Evolutionary conservation across 1,284 basidiomycete genomes (phyloP).

Genomic region (Ustilago tritici): DNA sequence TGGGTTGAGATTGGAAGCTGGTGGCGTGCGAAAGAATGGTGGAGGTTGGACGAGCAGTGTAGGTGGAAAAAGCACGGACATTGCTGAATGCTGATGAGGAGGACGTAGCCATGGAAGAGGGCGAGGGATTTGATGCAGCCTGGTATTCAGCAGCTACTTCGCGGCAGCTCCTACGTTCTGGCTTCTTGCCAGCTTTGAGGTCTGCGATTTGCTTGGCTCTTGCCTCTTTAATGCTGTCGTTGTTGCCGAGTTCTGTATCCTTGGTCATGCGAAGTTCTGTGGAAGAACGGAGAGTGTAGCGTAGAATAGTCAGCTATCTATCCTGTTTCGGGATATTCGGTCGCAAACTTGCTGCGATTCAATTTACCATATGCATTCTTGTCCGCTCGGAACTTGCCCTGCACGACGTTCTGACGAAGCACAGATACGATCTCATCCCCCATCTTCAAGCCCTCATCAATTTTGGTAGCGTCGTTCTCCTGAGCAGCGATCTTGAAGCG

Average conservation of each 20-base stretch:
- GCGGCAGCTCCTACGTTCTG: constrained; percentile 48
- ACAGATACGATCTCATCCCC: constrained; percentile 62
- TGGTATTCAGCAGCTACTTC: constrained; percentile 48
- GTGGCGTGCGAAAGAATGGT: constrained; percentile 23
- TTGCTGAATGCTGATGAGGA: constrained; percentile 35
- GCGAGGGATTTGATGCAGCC: constrained; percentile 20
- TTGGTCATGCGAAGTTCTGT: constrained; percentile 61
- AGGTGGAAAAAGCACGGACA: constrained; percentile 40
- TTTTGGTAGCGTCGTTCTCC: constrained; percentile 54
- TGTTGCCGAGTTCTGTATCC: constrained; percentile 67
- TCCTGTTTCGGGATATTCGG: neutral
- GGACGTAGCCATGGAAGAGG: constrained; percentile 38
- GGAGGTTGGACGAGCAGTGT: constrained; percentile 16
- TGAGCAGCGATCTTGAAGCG: constrained; percentile 49
- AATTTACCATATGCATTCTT: constrained; percentile 47
- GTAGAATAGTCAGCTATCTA: neutral
- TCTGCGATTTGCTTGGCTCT: constrained; percentile 56
- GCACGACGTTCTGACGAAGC: constrained; percentile 66
- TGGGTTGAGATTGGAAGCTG: constrained; percentile 26
- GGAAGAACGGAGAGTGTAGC: neutral
- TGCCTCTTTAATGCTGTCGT: constrained; percentile 64
- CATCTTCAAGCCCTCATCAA: constrained; percentile 61
- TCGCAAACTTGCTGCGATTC: neutral
- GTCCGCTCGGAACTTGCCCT: constrained; percentile 59
- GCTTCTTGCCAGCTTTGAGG: constrained; percentile 57